Evolutionary conservation across 768 basidiomycete genomes (phyloP).

Genomic region (Calocybe indica): DNA sequence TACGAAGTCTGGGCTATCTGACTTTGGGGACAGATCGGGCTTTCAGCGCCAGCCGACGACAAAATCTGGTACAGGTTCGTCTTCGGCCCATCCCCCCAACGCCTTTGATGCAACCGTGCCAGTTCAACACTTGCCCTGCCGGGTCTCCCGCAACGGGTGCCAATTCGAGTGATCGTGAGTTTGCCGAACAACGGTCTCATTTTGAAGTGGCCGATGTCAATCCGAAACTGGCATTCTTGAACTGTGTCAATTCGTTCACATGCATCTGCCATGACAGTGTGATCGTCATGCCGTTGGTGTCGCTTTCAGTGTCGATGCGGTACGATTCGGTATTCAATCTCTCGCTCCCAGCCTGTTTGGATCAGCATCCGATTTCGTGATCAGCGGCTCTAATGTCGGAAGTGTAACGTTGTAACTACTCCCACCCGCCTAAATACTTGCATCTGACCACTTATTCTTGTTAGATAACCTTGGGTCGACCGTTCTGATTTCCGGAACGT

Average conservation of each 20-base stretch:
- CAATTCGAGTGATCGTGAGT: slow-evolving; percentile 31
- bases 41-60: slow-evolving; percentile 37
- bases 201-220: not conserved
- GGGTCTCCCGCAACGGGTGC: slow-evolving; percentile 34
- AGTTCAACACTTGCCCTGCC: slow-evolving; percentile 35
- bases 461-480: slow-evolving; percentile 28
- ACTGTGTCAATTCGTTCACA: slow-evolving; percentile 40
- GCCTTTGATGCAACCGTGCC: slow-evolving; percentile 26
- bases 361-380: slow-evolving; percentile 27
- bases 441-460: not conserved
- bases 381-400: slow-evolving; percentile 31
- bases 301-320: slow-evolving; percentile 26
- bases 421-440: not conserved
- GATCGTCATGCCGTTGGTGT: not conserved
- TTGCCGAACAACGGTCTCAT: not conserved
- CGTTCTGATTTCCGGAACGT: slow-evolving; percentile 32
- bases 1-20: slow-evolving; percentile 20
- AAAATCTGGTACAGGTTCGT: slow-evolving; percentile 35
- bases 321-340: slow-evolving; percentile 29
- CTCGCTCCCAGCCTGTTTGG: slow-evolving; percentile 28
- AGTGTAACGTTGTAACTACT: slow-evolving; percentile 8
- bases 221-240: slow-evolving; percentile 22
- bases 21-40: slow-evolving; percentile 20
- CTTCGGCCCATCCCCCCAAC: slow-evolving; percentile 21
- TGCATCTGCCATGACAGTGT: slow-evolving; percentile 9